These are phyloP conservation scores for Didymosphaeria variabile DNA, from an alignment of 2,329 filamentous ascomycete genomes.

Conservation along the genomic window DNA sequence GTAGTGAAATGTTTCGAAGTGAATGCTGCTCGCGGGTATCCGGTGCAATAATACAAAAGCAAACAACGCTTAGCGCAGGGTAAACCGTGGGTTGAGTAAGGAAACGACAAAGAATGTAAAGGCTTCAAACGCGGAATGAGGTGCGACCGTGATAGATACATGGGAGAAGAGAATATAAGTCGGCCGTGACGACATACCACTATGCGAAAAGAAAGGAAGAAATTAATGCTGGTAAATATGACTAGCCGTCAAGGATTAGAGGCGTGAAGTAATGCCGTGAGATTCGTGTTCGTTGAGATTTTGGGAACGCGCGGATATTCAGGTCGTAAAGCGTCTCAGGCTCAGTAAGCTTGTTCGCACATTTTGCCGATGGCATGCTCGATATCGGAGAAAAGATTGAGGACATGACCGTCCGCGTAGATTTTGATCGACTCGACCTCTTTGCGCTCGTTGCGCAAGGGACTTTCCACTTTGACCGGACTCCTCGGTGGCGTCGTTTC, in stretches of 20 bases:
- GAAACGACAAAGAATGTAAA: not conserved
- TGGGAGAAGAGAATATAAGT: not conserved
- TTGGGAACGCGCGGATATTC: constrained; percentile 12
- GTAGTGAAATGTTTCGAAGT: constrained; percentile 4
- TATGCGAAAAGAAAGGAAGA: constrained; percentile 1
- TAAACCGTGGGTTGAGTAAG: not conserved
- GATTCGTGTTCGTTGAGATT: constrained; percentile 21
- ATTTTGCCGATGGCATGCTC: constrained; percentile 54
- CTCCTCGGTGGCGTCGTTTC: constrained; percentile 51
- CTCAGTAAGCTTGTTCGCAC: constrained; percentile 52
- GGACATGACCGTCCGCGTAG: constrained; percentile 53
- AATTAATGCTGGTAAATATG: constrained; percentile 5
- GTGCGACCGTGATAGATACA: not conserved
- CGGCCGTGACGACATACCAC: constrained; percentile 6
- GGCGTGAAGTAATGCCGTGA: constrained; percentile 19
- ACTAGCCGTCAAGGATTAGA: not conserved
- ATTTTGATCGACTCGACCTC: constrained; percentile 55
- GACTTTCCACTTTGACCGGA: constrained; percentile 49
- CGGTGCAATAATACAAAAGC: constrained; percentile 14
- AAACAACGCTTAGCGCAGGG: constrained; percentile 1
- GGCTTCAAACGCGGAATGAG: not conserved
- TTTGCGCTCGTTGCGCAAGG: constrained; percentile 42
- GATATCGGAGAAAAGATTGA: constrained; percentile 54
- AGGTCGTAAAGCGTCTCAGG: constrained; percentile 22
- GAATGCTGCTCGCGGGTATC: constrained; percentile 12